Evolutionary conservation across 1,139 yeast species (phyloP).

Genomic region (Kodamaea fungicola): DNA sequence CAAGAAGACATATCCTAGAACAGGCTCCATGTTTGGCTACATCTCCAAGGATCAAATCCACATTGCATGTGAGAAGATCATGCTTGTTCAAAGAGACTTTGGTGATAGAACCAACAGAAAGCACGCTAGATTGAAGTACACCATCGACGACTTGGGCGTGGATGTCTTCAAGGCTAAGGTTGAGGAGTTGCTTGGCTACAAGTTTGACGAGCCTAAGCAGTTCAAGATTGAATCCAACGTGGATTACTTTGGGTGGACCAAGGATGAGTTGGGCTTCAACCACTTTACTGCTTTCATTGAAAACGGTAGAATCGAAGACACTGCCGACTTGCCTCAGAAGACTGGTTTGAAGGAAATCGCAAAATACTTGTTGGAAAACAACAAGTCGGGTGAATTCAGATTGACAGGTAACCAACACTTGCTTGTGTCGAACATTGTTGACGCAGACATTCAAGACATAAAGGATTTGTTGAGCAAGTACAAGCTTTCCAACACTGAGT

Average conservation of each 20-base stretch:
- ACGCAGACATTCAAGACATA: constrained; percentile 59
- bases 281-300: constrained; percentile 94
- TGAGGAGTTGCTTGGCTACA: constrained; percentile 78
- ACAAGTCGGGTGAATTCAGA: constrained; percentile 76
- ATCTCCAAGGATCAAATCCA: constrained; percentile 65
- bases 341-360: constrained; percentile 83
- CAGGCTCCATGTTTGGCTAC: constrained; percentile 85
- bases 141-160: constrained; percentile 87
- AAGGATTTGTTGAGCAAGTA: constrained; percentile 66
- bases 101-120: constrained; percentile 97
- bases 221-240: constrained; percentile 82
- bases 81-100: constrained; percentile 90
- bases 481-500: constrained; percentile 80
- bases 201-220: constrained; percentile 65
- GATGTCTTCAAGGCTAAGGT: constrained; percentile 76
- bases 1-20: constrained; percentile 93
- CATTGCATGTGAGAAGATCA: constrained; percentile 82
- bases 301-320: constrained; percentile 95
- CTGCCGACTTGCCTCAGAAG: constrained; percentile 86
- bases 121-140: constrained; percentile 96
- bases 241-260: constrained; percentile 92
- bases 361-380: constrained; percentile 45
- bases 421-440: constrained; percentile 68
- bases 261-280: constrained; percentile 81
- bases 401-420: constrained; percentile 96